Evolutionary conservation across 1,139 yeast species (phyloP).

Genomic region (Zygosaccharomyces pseudobailii): DNA sequence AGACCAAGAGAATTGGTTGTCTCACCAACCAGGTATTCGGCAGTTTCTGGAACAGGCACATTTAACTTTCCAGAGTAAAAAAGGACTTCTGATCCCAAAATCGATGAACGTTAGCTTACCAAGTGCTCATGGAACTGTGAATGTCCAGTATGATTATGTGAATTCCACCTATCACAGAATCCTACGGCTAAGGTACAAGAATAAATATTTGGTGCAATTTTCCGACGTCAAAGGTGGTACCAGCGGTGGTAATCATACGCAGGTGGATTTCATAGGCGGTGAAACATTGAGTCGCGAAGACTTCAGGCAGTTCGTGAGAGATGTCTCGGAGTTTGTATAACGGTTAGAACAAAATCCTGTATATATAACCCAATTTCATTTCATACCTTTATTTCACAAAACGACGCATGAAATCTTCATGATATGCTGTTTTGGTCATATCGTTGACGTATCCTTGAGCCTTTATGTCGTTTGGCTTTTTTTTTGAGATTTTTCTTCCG

Average conservation of each 20-base stretch:
- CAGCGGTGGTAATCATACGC: conserved; percentile 49
- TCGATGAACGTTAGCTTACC: conserved; percentile 6
- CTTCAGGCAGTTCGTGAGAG: conserved; percentile 29
- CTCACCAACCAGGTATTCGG: conserved; percentile 46
- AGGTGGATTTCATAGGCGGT: conserved; percentile 45
- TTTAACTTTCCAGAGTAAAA: conserved; percentile 40
- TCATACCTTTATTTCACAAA: conserved; percentile 43
- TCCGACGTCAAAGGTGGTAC: conserved; percentile 54
- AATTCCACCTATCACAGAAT: conserved; percentile 43
- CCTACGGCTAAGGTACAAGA: conserved; percentile 39
- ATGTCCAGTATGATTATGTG: conserved; percentile 43
- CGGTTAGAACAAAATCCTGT: not conserved
- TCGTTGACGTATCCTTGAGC: conserved; percentile 54
- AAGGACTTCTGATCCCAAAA: conserved; percentile 35
- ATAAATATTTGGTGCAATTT: conserved; percentile 41
- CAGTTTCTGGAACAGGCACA: conserved; percentile 40
- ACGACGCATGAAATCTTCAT: conserved; percentile 63
- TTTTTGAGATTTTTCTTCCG: conserved; percentile 35
- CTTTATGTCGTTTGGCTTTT: conserved; percentile 21
- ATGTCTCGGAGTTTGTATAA: conserved; percentile 26
- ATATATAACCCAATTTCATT: not conserved
- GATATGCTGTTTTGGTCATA: conserved; percentile 62
- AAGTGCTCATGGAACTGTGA: conserved; percentile 25
- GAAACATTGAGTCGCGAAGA: conserved; percentile 23
- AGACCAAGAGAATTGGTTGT: conserved; percentile 35